Evolutionary conservation across 2,329 filamentous ascomycete genomes (phyloP), one percentile per base, ranked within the genome.

Genomic region (Apiospora aurea): DNA sequence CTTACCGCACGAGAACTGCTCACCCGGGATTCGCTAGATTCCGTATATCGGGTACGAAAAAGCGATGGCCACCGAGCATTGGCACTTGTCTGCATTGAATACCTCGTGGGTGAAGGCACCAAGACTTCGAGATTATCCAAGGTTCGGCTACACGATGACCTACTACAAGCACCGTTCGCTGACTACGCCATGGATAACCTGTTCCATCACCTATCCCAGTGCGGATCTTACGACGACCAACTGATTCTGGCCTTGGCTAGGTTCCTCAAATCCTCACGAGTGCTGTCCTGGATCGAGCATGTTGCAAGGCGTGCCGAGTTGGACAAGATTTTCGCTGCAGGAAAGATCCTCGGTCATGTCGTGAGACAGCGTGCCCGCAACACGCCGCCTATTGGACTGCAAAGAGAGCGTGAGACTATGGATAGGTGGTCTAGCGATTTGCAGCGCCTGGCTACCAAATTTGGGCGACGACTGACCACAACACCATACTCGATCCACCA

Each of bases 281-380:
- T 83, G 8, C 76, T 83, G 21, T 78, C 79, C 13, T 83, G 82
- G 82, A 80, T 83, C 57, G 82, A 83, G 72, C 41, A 57, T 64
- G 26, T 72, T 26, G 57, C 71, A 21, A 24, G n/a, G 4, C 34
- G 41, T 18, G 26, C 24, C 21, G 69, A 69, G 24, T 38, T 72
- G 13, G 41, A 47, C 6, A 61, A 49, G 41, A 47, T 72, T 29
- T 66, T 71, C 5, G 61, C 68, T 10, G 69, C 71, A n/a, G 71
- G 66, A 2, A 69, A 72, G 34, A 70, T 70, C 2, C 44, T 73
- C n/a, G 64, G 44, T 16, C 38, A 44, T 38, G 41, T 72, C 18
- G 71, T 73, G 6, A 44, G 71, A 2, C 68, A 10, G 67, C 34
- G 26, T 51, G 43, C 24, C 57, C 21, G 21, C 43, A 26, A 44